Base-by-base conservation (phyloP, 2,329 filamentous ascomycete species). In the Ascochyta rabiei region DNA sequence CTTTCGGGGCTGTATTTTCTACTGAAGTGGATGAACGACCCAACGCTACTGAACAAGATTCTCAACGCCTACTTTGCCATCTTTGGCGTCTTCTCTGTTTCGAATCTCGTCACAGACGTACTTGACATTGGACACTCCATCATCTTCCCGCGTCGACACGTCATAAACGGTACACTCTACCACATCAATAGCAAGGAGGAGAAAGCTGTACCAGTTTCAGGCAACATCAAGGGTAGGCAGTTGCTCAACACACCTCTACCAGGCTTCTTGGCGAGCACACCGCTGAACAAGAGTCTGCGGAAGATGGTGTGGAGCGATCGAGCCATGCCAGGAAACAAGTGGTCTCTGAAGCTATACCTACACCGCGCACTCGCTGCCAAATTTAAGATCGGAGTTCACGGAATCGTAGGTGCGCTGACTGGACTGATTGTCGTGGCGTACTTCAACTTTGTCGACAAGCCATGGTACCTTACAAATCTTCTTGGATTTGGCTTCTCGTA, bases 401-500 rank as follows among this genome's bases (percentile, higher is more conserved):
- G 83, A 42, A 74, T 88, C 28, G 63, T 87, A 18, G 84, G 85
- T 1, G 65, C 85, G 30, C 39, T 87, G 16, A 61, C 84, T 44
- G 82, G 86, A 1, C 66, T 88, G 9, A 72, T 78, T 15, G 80
- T 83, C 6, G 78, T 88, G 18, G 73, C 81, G 6, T 93, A 92
- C 75, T 88, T 90, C 66, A 82, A 84, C 44, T 79, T 86, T 28
- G 75, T 86, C 23, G 75, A 76, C 23, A 86, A 84, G 62, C 82
- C 84, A 28, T 88, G 88, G 76, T 90, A 85, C 64, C 76, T 97
- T 33, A 93, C 91, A 40, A 98, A 98, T 70, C 77, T 96, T 31
- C 84, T 97, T 67, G 93, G 91, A 0, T 91, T 93, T 63, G 89
- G 89, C 6, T 91, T 96, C 77, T 93, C 89, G 62, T 97, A 98